Evolutionary conservation across 257 asterid genomes (phyloP).

Genomic region (Plectranthus barbatus): DNA sequence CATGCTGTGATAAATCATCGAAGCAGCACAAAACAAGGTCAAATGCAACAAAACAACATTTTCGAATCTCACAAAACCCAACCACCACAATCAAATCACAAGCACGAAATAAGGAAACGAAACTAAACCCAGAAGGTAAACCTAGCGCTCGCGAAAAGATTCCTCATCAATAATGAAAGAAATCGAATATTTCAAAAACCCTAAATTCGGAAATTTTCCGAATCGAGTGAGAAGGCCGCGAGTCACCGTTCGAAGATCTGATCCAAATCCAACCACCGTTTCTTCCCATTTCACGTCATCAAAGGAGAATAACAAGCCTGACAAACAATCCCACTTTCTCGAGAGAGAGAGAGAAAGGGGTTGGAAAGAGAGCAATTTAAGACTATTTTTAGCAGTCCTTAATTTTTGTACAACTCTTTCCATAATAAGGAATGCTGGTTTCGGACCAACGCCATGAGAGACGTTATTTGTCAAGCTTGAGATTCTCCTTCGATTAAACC

Average conservation of each 20-base stretch:
- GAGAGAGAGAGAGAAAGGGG: background rate
- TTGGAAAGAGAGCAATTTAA: background rate
- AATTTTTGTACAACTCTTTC: background rate
- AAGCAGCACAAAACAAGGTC: background rate
- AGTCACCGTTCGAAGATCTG: slow-evolving; percentile 6
- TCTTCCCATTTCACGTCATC: slow-evolving; percentile 19
- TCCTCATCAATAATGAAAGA: background rate
- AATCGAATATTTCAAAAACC: background rate
- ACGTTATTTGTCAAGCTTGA: slow-evolving; percentile 27
- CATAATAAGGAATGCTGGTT: background rate
- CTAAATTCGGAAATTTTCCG: slow-evolving; percentile 1
- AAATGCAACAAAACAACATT: background rate
- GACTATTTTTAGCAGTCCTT: slow-evolving; percentile 3
- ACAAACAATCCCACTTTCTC: slow-evolving; percentile 23
- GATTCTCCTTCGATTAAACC: slow-evolving; percentile 24
- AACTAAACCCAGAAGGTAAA: background rate
- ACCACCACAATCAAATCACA: background rate
- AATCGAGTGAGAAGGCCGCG: background rate
- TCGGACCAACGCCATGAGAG: background rate
- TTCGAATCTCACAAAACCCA: background rate
- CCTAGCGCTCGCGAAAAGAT: background rate
- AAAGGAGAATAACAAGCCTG: slow-evolving; percentile 50
- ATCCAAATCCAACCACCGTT: slow-evolving; percentile 9
- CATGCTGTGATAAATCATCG: background rate
- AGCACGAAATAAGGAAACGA: background rate